Percentiles rank a stretch among this genome's conserved stretches.
phyloP scores from a whole-genome alignment of 2,329 filamentous ascomycete genomes.

The Cladophialophora psammophila region DNA sequence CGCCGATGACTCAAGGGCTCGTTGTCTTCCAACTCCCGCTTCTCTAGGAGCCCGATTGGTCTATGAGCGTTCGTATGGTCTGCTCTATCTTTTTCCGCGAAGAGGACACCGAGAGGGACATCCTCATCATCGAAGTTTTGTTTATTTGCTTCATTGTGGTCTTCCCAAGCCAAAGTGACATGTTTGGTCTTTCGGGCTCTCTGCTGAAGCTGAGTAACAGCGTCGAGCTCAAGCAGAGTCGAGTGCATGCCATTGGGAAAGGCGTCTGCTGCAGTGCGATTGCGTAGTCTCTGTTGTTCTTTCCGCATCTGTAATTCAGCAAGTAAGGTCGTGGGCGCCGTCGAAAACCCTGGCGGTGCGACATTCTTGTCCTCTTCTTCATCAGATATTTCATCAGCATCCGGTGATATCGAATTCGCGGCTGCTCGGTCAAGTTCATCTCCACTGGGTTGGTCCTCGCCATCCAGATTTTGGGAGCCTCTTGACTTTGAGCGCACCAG shows the following conservation, averaged over 20 bases:
- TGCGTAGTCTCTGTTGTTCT: constrained; percentile 82
- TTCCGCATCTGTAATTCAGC: constrained; percentile 93
- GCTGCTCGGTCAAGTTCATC: constrained; percentile 37
- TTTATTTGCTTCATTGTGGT: constrained; percentile 59
- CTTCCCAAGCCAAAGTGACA: constrained; percentile 91
- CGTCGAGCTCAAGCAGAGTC: constrained; percentile 88
- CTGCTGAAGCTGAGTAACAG: constrained; percentile 84
- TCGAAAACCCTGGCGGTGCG: constrained; percentile 62
- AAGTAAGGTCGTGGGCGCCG: constrained; percentile 85
- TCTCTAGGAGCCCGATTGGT: constrained; percentile 63
- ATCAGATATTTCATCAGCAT: constrained; percentile 41
- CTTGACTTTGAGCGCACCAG: constrained; percentile 33
- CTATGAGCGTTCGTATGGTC: constrained; percentile 44
- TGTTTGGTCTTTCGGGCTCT: constrained; percentile 75
- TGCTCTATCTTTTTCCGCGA: constrained; percentile 57
- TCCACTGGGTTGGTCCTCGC: constrained; percentile 33
- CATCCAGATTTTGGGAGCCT: constrained; percentile 31
- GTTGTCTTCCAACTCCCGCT: constrained; percentile 86
- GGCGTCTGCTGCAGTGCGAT: constrained; percentile 68
- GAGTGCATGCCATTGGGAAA: constrained; percentile 84
- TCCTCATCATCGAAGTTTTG: constrained; percentile 76
- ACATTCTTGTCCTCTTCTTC: constrained; percentile 56
- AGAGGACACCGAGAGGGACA: constrained; percentile 84
- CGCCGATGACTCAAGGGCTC: constrained; percentile 83
- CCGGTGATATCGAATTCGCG: constrained; percentile 37